phyloP scores from a whole-genome alignment of 2,329 filamentous ascomycete species.

The Nigrospora oryzae region DNA sequence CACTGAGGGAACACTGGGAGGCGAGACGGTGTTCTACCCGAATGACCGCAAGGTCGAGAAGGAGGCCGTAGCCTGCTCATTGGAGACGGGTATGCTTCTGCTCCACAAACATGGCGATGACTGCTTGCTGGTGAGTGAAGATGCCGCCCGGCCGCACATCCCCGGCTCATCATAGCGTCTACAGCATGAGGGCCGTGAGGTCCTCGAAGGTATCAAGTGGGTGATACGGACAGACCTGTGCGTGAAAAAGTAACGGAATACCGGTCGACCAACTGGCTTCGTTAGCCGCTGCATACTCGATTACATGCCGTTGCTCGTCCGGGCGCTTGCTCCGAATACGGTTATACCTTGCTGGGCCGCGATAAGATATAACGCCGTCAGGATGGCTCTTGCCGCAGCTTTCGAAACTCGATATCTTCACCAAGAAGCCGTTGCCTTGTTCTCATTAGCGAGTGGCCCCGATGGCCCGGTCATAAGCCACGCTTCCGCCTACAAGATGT shows the following conservation, averaged over 20 bases:
- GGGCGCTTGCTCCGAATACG: too few species aligned
- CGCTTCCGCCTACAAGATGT: too few species aligned
- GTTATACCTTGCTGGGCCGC: too few species aligned
- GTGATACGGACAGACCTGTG: constrained; percentile 79
- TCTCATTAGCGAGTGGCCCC: too few species aligned
- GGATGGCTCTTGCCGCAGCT: too few species aligned
- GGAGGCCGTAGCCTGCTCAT: constrained; percentile 62
- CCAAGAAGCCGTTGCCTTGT: too few species aligned
- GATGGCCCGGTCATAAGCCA: too few species aligned
- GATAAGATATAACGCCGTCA: too few species aligned
- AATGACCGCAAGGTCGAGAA: constrained; percentile 47
- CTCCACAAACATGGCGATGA: constrained; percentile 84
- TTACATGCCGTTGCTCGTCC: not conserved
- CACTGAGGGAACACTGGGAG: constrained; percentile 67
- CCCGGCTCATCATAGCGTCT: not conserved
- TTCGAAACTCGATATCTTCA: too few species aligned
- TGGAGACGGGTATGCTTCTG: constrained; percentile 78
- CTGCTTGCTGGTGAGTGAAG: constrained; percentile 60
- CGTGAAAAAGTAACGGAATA: constrained; percentile 32
- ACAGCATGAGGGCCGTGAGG: constrained; percentile 77
- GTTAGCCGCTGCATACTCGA: not conserved
- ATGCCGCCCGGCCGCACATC: not conserved
- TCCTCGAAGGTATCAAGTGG: constrained; percentile 80
- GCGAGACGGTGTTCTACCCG: constrained; percentile 88
- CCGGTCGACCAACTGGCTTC: not conserved